A percentile compares a stretch with the other conserved stretches of the same genome.
phyloP scores from a whole-genome alignment of 768 basidiomycete genomes.

The Pholiota microspora region DNA sequence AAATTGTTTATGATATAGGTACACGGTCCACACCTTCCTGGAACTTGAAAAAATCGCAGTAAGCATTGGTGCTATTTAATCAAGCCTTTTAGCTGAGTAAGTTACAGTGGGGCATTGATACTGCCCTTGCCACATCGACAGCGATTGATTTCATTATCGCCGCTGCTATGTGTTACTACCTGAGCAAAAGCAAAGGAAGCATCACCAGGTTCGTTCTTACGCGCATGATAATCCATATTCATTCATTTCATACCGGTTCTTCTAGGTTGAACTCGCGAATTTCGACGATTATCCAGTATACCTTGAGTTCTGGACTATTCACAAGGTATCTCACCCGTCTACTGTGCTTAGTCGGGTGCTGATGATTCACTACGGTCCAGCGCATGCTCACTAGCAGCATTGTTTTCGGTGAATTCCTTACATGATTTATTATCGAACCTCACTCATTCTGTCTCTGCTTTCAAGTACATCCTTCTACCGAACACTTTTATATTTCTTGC shows the following conservation, averaged over 20 bases:
- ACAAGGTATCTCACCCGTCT: conserved; percentile 9
- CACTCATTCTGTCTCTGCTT: neutral
- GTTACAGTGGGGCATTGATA: conserved; percentile 12
- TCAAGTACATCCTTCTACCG: conserved; percentile 12
- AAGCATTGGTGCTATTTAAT: neutral
- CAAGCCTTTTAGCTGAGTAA: neutral
- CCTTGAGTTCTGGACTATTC: conserved; percentile 14
- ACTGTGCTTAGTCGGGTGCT: too few relatives aligned
- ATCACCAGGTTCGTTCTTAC: conserved; percentile 4
- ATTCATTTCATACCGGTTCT: neutral
- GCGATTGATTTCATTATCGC: conserved; percentile 14
- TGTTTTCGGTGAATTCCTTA: conserved; percentile 6
- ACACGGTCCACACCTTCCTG: neutral
- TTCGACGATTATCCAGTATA: conserved; percentile 14
- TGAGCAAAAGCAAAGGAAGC: conserved; percentile 12
- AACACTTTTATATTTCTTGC: conserved; percentile 14
- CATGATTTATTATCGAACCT: neutral
- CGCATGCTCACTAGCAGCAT: conserved; percentile 15
- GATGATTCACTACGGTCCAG: neutral
- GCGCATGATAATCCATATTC: neutral
- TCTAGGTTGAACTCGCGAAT: conserved; percentile 13
- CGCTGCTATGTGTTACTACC: conserved; percentile 14
- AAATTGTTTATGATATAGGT: neutral
- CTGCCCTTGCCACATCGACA: conserved; percentile 12
- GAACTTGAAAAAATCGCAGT: conserved; percentile 1